Percentiles rank a stretch among this genome's conserved stretches.
These are phyloP conservation scores for Saccharomycopsis sp. DNA, from an alignment of 805 yeast genomes.

Conservation along the genomic window DNA sequence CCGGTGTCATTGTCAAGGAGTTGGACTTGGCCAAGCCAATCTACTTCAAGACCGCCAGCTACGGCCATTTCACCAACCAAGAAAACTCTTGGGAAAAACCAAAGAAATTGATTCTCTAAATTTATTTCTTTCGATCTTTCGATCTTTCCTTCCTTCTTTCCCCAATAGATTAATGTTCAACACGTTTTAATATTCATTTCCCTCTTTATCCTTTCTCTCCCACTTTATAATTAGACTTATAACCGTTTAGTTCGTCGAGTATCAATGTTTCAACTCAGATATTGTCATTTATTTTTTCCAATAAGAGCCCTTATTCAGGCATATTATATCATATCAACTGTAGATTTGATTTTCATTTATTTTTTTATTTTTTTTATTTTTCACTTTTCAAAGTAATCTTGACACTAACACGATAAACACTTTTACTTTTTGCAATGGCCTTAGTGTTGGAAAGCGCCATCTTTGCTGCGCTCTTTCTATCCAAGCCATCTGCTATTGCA, in stretches of 20 bases:
- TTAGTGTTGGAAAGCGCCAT: too few relatives aligned
- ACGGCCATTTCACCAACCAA: slow-evolving; percentile 99
- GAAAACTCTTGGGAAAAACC: slow-evolving; percentile 98
- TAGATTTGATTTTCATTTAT: background rate
- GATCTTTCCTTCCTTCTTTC: too few relatives aligned
- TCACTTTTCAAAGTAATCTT: too few relatives aligned
- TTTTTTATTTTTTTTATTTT: background rate
- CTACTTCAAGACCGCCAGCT: slow-evolving; percentile 97
- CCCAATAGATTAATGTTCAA: background rate
- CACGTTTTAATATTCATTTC: too few relatives aligned
- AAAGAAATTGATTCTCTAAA: slow-evolving; percentile 46
- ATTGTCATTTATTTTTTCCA: too few relatives aligned
- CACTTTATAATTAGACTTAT: too few relatives aligned
- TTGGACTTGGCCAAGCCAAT: slow-evolving; percentile 98
- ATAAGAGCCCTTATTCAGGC: background rate
- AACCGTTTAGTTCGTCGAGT: too few relatives aligned
- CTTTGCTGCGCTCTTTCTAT: too few relatives aligned
- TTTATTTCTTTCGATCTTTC: background rate
- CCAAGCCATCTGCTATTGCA: too few relatives aligned
- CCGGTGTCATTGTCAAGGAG: slow-evolving; percentile 96
- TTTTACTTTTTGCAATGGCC: background rate
- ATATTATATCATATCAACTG: background rate
- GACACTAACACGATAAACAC: too few relatives aligned
- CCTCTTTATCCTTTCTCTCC: too few relatives aligned
- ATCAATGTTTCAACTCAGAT: too few relatives aligned